Evolutionary conservation across 2,329 filamentous ascomycete genomes (phyloP), one percentile per base, ranked within the genome.

Genomic region (Endocalyx cinctus): DNA sequence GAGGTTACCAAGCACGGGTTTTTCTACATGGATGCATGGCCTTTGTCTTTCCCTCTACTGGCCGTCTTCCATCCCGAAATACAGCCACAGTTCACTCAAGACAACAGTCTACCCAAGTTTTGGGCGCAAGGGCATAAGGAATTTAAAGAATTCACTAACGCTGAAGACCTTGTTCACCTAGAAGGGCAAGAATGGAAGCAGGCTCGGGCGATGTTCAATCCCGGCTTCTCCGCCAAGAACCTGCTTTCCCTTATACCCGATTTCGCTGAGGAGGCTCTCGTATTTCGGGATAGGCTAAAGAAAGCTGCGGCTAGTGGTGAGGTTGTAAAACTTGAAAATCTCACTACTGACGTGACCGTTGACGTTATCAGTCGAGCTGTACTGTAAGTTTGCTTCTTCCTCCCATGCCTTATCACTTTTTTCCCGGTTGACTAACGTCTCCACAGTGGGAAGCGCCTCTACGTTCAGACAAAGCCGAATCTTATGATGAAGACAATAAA

Each of bases 101-200:
- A 54, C 11, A 46, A 47, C 27, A 48, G 50, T 16, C 51, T 57
- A 8, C 56, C 56, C 20, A 67, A 67, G 41, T 47, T 42, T n/a
- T 42, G 42, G 8, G 35, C 52, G 1, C 41, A 59, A 31, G 33
- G 34, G 20, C 30, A 48, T 4, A 18, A 35, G 11, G 45, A 55
- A 22, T 51, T 60, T 33, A 42, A 48, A 15, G 47, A 48, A n/a
- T 48, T 59, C 22, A 49, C 56, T 2, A 49, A 48, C 7, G 52
- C 53, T 15, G 39, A 52, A 10, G 57, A 62, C 28, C 42, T 64
- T 3, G 47, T 65, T 17, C 51, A 51, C 16, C 39, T 55, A 10
- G 58, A 65, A 14, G 64, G 64, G 3, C 44, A 49, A 11, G 51
- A 58, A 31, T 67, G 63, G 63, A 62, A 60, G 42, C 42, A 32